Base-by-base conservation (phyloP, 2,329 filamentous ascomycete species). In the Macrophomina tecta region DNA sequence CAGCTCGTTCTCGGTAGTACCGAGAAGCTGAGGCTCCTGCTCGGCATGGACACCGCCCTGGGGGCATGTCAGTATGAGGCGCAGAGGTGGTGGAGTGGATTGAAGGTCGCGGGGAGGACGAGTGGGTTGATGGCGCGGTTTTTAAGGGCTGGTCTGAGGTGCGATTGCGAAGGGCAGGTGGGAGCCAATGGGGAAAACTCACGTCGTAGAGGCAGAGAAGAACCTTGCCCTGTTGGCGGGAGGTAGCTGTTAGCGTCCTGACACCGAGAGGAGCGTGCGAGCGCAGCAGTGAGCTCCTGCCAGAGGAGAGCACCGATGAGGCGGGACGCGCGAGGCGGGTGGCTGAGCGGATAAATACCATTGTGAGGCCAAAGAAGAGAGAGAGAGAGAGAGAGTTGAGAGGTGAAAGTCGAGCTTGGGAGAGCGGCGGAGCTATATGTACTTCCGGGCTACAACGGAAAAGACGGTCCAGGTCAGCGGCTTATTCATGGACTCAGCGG, bases 1-100 rank as follows among this genome's bases (percentile, higher is more conserved):
- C 69, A 99, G 92, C 87, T 99, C 95, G 82, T 98, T 98, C 87
- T 99, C 93, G 58, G 93, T 97, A 70, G 95, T 97, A 77, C 95
- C 95, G 76, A 97, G 89, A 74, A 99, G 87, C 76, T 87, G 88
- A 71, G 94, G 93, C 80, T 96, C 93, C 78, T 97, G 87, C 82
- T 91, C 84, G 83, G 94, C 93, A 85, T 97, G 93, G 84, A 93
- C 85, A 79, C 89, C 87, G 80, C 93, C 88, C 87, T 89, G 23
- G 23, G 23, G 23, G 23, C 23, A 23, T 23, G 23, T 23, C 23
- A 23, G 23, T 23, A 23, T 23, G 23, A 23, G 23, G 23, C 23
- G 23, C 23, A 23, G 23, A 23, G 23, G 23, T 18, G 18, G 18
- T 18, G 18, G 18, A 18, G 18, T 18, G 18, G 18, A 18, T 18